phyloP scores from a whole-genome alignment of 2,329 filamentous ascomycete species.

The Phialocephala subalpina region DNA sequence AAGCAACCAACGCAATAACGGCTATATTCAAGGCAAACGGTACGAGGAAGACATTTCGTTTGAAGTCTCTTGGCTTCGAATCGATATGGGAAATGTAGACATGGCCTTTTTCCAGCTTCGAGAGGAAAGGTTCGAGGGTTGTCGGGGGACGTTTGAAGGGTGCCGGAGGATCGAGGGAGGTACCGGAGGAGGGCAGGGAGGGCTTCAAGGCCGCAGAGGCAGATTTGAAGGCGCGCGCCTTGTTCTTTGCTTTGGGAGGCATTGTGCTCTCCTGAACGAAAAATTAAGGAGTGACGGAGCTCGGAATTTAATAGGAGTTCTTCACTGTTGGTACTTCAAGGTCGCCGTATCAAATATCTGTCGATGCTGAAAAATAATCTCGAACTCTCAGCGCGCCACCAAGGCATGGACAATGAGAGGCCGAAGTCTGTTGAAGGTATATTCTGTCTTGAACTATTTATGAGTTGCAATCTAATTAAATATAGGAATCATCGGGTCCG shows the following conservation, averaged over 20 bases:
- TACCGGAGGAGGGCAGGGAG: conserved; percentile 18
- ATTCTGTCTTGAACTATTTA: neutral
- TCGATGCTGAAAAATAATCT: conserved; percentile 4
- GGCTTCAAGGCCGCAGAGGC: conserved; percentile 26
- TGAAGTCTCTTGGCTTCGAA: conserved; percentile 71
- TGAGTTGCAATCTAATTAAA: conserved; percentile 19
- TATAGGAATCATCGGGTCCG: conserved; percentile 39
- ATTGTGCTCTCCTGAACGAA: conserved; percentile 32
- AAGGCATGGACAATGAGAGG: conserved; percentile 39
- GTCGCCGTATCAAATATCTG: conserved; percentile 30
- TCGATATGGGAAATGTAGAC: conserved; percentile 91
- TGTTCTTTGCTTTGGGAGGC: conserved; percentile 42
- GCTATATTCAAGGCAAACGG: conserved; percentile 78
- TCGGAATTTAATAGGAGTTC: conserved; percentile 9
- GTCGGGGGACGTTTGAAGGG: conserved; percentile 74
- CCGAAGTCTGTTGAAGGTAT: conserved; percentile 42
- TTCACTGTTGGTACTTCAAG: conserved; percentile 4
- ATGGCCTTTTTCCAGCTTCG: conserved; percentile 72
- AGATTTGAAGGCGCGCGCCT: conserved; percentile 39
- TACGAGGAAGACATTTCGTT: conserved; percentile 83
- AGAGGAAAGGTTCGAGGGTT: conserved; percentile 31
- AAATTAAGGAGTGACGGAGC: neutral
- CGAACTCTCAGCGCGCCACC: conserved; percentile 24
- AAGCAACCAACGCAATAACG: conserved; percentile 69
- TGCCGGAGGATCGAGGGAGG: conserved; percentile 52